phyloP scores from a whole-genome alignment of 495 filamentous ascomycete genomes.

The Aspergillus taichungensis region DNA sequence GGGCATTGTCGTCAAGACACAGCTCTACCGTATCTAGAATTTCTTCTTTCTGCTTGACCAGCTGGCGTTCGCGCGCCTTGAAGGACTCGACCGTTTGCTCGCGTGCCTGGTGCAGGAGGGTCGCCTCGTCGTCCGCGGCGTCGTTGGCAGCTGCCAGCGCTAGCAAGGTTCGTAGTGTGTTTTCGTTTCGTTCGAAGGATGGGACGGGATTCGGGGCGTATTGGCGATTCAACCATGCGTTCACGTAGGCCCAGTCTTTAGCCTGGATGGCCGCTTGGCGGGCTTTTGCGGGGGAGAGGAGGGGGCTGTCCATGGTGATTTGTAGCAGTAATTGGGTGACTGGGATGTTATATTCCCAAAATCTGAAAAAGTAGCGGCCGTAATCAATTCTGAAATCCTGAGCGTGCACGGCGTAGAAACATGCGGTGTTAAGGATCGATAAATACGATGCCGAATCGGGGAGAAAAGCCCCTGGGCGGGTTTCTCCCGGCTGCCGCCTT shows the following conservation, averaged over 20 bases:
- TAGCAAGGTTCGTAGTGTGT: constrained; percentile 69
- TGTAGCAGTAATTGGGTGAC: not conserved
- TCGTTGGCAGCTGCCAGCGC: constrained; percentile 72
- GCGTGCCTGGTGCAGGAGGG: constrained; percentile 39
- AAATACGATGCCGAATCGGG: no score
- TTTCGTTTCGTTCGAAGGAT: constrained; percentile 73
- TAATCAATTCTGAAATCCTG: no score
- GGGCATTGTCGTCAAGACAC: constrained; percentile 29
- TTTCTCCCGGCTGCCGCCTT: constrained; percentile 6
- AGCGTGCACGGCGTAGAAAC: no score
- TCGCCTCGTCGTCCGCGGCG: constrained; percentile 66
- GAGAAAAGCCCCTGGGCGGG: no score
- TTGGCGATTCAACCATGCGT: constrained; percentile 67
- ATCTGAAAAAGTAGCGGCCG: no score
- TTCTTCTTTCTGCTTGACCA: constrained; percentile 27
- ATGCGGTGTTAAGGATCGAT: no score
- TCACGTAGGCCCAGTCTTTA: constrained; percentile 83
- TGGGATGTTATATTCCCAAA: no score
- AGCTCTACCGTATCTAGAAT: constrained; percentile 33
- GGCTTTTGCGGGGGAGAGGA: constrained; percentile 39
- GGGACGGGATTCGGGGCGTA: constrained; percentile 54
- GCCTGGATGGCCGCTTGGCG: constrained; percentile 45
- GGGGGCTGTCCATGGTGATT: constrained; percentile 27
- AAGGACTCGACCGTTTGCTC: constrained; percentile 30
- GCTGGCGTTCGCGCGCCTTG: constrained; percentile 22